Base-by-base conservation (phyloP, 208 protist species). In the Porcisia deanei region DNA sequence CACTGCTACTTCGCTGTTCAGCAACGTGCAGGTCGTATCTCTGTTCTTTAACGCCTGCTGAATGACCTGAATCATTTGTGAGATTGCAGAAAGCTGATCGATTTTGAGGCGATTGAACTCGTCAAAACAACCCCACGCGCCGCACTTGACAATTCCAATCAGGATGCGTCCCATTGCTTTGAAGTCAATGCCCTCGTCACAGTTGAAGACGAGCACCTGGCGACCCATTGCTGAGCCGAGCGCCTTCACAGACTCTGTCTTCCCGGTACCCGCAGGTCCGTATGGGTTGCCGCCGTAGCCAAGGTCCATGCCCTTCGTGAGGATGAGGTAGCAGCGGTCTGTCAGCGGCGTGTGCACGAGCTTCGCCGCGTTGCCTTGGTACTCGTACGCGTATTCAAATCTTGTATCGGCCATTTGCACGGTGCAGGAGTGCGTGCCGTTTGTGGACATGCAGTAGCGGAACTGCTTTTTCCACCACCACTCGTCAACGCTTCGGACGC, bases 401-500 rank as follows among this genome's bases (percentile, higher is more conserved):
- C 72, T 73, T 4, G 98, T 94, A 80, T 99, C 94, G 63, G 94
- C 87, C 98, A 99, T 99, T 65, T 87, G 77, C 43, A 99, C 85
- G 16, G 86, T 76, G 79, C 97, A 98, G 75, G 59, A 61, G 54
- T 87, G 58, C 63, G 82, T 74, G 73, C 72, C 82, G 63, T 87
- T 71, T 8, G 72, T 66, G 20, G 80, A 70, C 64, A 95, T 82
- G 76, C 97, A 95, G 87, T 98, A 99, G 6, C 98, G 96, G 71
- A 99, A 89, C 86, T 99, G 98, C 86, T 98, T 99, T 73, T 97
- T 97, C 98, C 98, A 99, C 79, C 89, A 91, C 98, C 98, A 99
- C 70, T 89, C 80, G 22, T 87, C 83, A 10, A 87, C 76, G 10
- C 55, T 60, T 7, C 70, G 78, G n/a, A 96, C 87, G 41, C 79